phyloP scores from a whole-genome alignment of 805 yeast genomes.

The Nakazawaea ernobii region DNA sequence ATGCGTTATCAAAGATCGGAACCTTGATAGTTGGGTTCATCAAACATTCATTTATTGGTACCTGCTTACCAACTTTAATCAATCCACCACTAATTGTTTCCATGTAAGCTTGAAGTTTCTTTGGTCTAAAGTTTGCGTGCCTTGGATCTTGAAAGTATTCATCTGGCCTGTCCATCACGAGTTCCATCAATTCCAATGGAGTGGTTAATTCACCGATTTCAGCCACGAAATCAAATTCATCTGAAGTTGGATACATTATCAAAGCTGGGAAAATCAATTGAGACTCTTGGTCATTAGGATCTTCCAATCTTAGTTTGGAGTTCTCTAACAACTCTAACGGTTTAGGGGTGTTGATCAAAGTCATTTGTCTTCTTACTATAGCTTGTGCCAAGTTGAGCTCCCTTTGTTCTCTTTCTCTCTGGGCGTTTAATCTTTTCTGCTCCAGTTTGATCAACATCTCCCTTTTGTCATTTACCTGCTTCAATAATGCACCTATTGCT shows the following conservation, averaged over 20 bases:
- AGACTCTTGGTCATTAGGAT: slow-evolving; percentile 62
- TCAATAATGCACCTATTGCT: slow-evolving; percentile 43
- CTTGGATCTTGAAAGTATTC: slow-evolving; percentile 63
- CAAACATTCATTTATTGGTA: slow-evolving; percentile 58
- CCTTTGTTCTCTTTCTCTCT: slow-evolving; percentile 34
- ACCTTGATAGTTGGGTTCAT: slow-evolving; percentile 56
- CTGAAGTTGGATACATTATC: slow-evolving; percentile 74
- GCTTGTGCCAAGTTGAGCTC: slow-evolving; percentile 50
- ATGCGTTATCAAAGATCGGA: slow-evolving; percentile 70
- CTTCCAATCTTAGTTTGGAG: slow-evolving; percentile 53
- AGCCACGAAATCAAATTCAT: slow-evolving; percentile 78
- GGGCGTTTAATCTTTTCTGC: slow-evolving; percentile 27
- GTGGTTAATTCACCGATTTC: slow-evolving; percentile 70
- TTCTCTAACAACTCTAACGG: slow-evolving; percentile 54
- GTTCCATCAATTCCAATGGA: slow-evolving; percentile 53
- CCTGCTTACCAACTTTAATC: slow-evolving; percentile 77
- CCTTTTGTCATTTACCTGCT: slow-evolving; percentile 30
- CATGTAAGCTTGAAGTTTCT: slow-evolving; percentile 66
- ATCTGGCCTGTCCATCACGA: slow-evolving; percentile 60
- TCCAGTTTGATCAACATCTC: slow-evolving; percentile 19
- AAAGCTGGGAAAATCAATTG: slow-evolving; percentile 79
- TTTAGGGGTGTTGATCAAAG: slow-evolving; percentile 39
- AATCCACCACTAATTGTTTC: slow-evolving; percentile 83
- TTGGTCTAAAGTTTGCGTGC: slow-evolving; percentile 52
- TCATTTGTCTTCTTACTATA: slow-evolving; percentile 51